Percentiles rank a stretch among this genome's conserved stretches.
These are phyloP conservation scores for Chondrostereum purpureum DNA, from an alignment of 1,284 basidiomycete genomes.

Conservation along the genomic window DNA sequence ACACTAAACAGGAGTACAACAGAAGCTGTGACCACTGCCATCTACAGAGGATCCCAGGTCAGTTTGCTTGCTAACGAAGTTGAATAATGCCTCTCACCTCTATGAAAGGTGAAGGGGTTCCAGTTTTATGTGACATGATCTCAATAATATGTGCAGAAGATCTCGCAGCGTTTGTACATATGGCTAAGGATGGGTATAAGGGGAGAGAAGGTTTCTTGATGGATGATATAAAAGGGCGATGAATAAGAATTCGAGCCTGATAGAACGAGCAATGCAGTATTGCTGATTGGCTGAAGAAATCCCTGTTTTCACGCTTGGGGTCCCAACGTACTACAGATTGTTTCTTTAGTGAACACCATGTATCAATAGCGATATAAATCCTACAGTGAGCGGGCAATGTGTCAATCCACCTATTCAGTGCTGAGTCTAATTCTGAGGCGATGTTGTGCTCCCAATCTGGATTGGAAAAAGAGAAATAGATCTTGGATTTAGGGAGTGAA, in stretches of 20 bases:
- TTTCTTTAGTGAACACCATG: background rate
- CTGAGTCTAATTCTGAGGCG: constrained; percentile 8
- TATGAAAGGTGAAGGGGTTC: background rate
- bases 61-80: background rate
- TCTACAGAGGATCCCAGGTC: constrained; percentile 15
- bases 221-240: constrained; percentile 45
- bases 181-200: constrained; percentile 39
- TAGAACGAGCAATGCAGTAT: constrained; percentile 41
- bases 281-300: constrained; percentile 41
- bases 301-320: constrained; percentile 28
- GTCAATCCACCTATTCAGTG: constrained; percentile 10
- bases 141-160: constrained; percentile 41
- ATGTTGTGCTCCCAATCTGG: constrained; percentile 9
- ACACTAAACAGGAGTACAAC: constrained; percentile 68
- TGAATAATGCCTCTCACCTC: background rate
- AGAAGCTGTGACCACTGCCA: constrained; percentile 22
- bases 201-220: constrained; percentile 17
- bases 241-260: constrained; percentile 39
- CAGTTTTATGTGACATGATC: constrained; percentile 10
- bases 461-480: background rate
- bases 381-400: constrained; percentile 10
- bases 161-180: constrained; percentile 47
- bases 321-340: constrained; percentile 42
- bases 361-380: background rate
- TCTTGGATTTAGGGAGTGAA: background rate